Percentiles rank a stretch among this genome's conserved stretches.
phyloP scores from a whole-genome alignment of 176 grass and related monocot species.

The Panicum miliaceum region DNA sequence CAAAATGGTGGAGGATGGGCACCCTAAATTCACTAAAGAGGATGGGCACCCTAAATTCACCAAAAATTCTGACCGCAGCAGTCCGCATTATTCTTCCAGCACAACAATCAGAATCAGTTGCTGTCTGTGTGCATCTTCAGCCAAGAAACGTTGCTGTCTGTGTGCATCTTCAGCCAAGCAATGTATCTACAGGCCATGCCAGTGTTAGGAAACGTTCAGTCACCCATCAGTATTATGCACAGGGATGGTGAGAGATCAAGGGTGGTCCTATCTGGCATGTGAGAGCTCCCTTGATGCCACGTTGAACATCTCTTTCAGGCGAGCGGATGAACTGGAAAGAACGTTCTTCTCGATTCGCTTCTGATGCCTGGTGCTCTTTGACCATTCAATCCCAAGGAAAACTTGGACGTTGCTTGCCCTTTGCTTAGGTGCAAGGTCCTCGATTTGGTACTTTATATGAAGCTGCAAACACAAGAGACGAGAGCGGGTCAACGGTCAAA shows the following conservation, averaged over 20 bases:
- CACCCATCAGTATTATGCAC: conserved; percentile 35
- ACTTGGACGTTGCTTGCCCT: conserved; percentile 72
- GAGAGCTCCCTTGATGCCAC: conserved; percentile 59
- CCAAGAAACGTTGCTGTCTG: neutral
- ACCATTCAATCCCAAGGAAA: conserved; percentile 85
- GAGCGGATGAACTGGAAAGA: conserved; percentile 70
- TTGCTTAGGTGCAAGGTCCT: conserved; percentile 70
- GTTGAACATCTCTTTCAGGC: conserved; percentile 77
- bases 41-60: conserved; percentile 14
- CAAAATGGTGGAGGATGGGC: neutral
- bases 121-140: no score
- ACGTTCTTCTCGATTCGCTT: conserved; percentile 92
- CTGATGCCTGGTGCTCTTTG: conserved; percentile 73
- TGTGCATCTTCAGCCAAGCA: conserved; percentile 26
- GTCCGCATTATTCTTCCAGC: no score
- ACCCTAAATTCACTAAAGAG: conserved; percentile 16
- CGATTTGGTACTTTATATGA: conserved; percentile 82
- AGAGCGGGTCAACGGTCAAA: conserved; percentile 40
- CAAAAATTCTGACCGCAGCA: neutral
- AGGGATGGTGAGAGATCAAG: conserved; percentile 7
- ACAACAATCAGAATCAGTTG: no score
- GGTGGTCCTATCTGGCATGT: conserved; percentile 34
- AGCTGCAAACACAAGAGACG: conserved; percentile 50
- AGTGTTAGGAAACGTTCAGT: conserved; percentile 27
- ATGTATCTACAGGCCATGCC: conserved; percentile 38